Evolutionary conservation across 2,329 filamentous ascomycete species (phyloP), one percentile per base, ranked within the genome.

Genomic region (Xylariaceae sp.): DNA sequence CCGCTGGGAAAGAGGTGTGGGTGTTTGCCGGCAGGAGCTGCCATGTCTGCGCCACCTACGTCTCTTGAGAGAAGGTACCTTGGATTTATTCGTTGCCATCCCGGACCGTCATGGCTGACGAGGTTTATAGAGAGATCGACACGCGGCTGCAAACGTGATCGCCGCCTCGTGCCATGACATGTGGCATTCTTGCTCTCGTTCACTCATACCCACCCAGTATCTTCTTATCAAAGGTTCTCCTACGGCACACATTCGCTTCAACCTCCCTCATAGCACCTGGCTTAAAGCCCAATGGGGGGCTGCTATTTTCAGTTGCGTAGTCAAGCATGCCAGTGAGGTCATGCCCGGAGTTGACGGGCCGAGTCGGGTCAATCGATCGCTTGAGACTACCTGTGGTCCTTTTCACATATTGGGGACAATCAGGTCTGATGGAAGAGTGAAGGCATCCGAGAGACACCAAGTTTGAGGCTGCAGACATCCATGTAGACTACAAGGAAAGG

Each of bases 1-100:
- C 27, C 0, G 42, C 41, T 5, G 51, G 51, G 11, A 30, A 31
- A 5, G 49, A 51, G 28, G 36, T 36, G 13, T 54, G 50, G 50
- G 48, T 54, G 9, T 44, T 52, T 12, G 33, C 48, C 16, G 51
- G 51, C n/a, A 40, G 50, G 34, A 45, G 44, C n/a, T 54, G 51
- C 37, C 46, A 37, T n/a, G 36, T 48, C 32, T 54, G 51, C 32
- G 49, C 47, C 15, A 53, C 50, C 27, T 54, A 52, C 31, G 44
- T 54, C 27, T 5, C 41, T 15, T 54, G n/a, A 44, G 38, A 26
- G 11, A 2, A 31, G 18, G 21, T 35, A 9, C 7, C 24, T 39
- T 6, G 32, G 23, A 9, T 24, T 17, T 9, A 9, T 24, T 6
- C 21, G 6, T 11, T 24, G 11, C 7, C 13, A 8, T n/a, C 4